Evolutionary conservation across 164 flowering plant species (phyloP), one percentile per base, ranked within the genome.

Genomic region (Saururus chinensis): DNA sequence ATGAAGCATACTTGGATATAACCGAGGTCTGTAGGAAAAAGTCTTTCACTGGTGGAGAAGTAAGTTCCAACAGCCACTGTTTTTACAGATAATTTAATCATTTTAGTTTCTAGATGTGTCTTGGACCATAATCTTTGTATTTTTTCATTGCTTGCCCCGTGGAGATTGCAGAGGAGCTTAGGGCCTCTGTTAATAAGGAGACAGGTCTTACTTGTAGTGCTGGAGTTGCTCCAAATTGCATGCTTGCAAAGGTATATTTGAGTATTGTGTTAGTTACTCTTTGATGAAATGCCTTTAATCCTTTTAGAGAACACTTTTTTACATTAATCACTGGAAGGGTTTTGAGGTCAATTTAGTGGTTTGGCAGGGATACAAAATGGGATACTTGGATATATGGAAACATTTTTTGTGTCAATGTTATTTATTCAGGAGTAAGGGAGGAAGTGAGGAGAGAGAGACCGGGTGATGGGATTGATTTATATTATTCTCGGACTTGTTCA

Each of bases 181-280:
- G 97, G 71, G 66, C 60, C 65, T 57, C 72, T 62, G 80, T 93
- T 57, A 71, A 63, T 63, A 74, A 77, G 73, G 92, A 70, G 72
- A 85, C 95, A 60, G 96, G 97, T 76, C 87, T 93, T 59, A 90
- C 99, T 51, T 93, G 99, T 72, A 93, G 99, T 80, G 97, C 95
- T 65, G 99, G 99, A 64, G 91, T 93, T 23, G 99, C 82, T 25
- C 91, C 99, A 66, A 93, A 93, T 66, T 87, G 92, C 66, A 70
- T 93, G 73, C 95, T 93, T 77, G 97, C 97, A 56, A 93, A 93
- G 97, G 99, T 90, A 23, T 30, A 7, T 55, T 24, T 24, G 30
- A 17, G 49, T 4, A 9, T 45, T 45, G 11, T 45, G 37, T 45
- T 17, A 45, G 49, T 17, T 45, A 45, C 17, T 30, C 7, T 45